Conservation (phyloP, 345 rosid genomes). For the Excoecaria agallocha region DNA sequence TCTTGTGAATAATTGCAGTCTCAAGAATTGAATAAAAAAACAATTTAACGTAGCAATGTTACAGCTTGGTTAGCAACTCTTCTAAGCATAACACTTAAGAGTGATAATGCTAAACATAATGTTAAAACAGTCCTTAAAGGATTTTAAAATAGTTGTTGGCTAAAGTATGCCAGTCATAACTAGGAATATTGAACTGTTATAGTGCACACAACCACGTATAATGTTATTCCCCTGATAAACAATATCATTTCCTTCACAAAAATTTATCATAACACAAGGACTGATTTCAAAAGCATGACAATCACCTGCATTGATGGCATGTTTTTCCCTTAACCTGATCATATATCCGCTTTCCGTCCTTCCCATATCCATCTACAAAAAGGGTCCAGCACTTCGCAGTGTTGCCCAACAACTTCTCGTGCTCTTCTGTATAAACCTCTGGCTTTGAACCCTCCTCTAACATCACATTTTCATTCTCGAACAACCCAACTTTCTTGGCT, state of each 20-base stretch:
- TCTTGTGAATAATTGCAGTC: constrained; percentile 2
- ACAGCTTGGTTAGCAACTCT: not conserved
- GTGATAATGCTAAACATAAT: not conserved
- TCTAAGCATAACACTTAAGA: not conserved
- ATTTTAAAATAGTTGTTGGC: not conserved
- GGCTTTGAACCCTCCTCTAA: constrained; percentile 54
- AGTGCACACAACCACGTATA: not conserved
- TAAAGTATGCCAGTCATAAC: not conserved
- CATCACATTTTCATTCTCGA: constrained; percentile 23
- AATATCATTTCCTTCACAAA: not conserved
- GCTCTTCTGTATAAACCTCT: constrained; percentile 75
- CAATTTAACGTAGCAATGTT: not conserved
- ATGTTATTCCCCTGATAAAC: not conserved
- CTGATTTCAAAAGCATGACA: not conserved
- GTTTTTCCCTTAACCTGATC: constrained; percentile 75
- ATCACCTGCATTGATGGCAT: constrained; percentile 97
- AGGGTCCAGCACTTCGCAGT: constrained; percentile 74
- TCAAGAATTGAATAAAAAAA: not conserved
- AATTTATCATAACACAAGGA: not conserved
- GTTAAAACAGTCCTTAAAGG: constrained; percentile 7
- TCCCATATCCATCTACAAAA: constrained; percentile 74
- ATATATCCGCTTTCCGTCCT: constrained; percentile 69
- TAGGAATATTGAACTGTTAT: not conserved
- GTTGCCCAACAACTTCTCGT: constrained; percentile 66
- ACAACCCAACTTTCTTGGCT: constrained; percentile 32